Conservation (phyloP, 2,329 filamentous ascomycete species). For the Fusarium sp. region DNA sequence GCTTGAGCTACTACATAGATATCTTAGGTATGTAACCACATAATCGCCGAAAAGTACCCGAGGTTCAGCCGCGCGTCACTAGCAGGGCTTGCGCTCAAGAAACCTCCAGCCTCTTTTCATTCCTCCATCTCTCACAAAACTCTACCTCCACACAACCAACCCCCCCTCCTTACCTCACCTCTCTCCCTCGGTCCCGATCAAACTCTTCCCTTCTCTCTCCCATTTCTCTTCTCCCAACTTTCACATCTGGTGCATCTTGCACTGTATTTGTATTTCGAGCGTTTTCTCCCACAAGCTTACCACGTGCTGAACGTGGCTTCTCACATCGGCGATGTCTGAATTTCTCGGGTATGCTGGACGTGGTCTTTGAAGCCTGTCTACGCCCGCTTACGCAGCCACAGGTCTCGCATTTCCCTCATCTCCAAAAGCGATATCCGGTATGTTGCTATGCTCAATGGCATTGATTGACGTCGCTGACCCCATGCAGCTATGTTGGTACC, state of each 20-base stretch:
- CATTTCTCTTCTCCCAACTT: constrained; percentile 28
- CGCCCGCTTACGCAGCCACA: constrained; percentile 58
- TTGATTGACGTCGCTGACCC: constrained; percentile 51
- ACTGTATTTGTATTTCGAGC: constrained; percentile 42
- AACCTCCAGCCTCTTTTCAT: constrained; percentile 50
- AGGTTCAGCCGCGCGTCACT: constrained; percentile 37
- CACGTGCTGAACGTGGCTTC: constrained; percentile 59
- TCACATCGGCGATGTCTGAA: constrained; percentile 65
- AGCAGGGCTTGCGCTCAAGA: constrained; percentile 43
- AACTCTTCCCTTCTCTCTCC: constrained; percentile 25
- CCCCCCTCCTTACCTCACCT: constrained; percentile 36
- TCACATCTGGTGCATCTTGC: constrained; percentile 34
- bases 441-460: constrained; percentile 51
- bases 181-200: constrained; percentile 27
- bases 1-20: not conserved
- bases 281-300: constrained; percentile 48
- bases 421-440: constrained; percentile 98
- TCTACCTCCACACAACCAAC: constrained; percentile 51
- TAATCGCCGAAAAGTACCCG: constrained; percentile 44
- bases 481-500: constrained; percentile 87
- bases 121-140: constrained; percentile 52
- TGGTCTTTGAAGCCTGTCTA: constrained; percentile 48
- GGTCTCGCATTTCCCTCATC: constrained; percentile 94
- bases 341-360: constrained; percentile 67
- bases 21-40: constrained; percentile 34